phyloP scores from a whole-genome alignment of 2,329 filamentous ascomycete genomes.

The Ascochyta viciae-villosae region DNA sequence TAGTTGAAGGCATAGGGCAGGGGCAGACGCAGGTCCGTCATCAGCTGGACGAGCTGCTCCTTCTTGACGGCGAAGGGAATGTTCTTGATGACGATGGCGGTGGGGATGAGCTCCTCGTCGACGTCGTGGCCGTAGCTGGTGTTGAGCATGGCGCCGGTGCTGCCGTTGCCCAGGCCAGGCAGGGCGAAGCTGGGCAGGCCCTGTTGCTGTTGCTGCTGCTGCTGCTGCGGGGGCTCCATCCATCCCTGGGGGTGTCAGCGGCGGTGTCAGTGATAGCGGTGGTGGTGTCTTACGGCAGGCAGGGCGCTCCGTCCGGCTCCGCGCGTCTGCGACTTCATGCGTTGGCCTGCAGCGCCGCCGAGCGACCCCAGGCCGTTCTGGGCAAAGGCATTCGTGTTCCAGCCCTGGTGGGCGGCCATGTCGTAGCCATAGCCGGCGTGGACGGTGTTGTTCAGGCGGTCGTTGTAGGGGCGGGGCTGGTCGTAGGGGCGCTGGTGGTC shows the following conservation, averaged over 20 bases:
- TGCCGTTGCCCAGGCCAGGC: conserved; percentile 48
- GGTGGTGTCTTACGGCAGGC: conserved; percentile 69
- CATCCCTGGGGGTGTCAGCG: conserved; percentile 58
- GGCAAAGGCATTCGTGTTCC: conserved; percentile 78
- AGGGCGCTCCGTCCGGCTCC: conserved; percentile 65
- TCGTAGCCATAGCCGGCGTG: conserved; percentile 72
- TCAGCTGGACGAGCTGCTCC: conserved; percentile 88
- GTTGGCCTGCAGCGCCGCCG: conserved; percentile 57
- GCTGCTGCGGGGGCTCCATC: conserved; percentile 59
- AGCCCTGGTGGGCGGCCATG: conserved; percentile 73
- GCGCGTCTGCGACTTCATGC: conserved; percentile 63
- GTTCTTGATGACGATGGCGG: conserved; percentile 99
- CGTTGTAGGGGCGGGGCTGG: conserved; percentile 61
- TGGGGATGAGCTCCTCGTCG: conserved; percentile 91
- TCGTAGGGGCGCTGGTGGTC: conserved; percentile 42
- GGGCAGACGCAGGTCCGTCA: conserved; percentile 92
- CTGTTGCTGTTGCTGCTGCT: conserved; percentile 24
- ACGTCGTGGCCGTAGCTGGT: conserved; percentile 60
- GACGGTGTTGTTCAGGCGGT: conserved; percentile 65
- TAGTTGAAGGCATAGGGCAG: conserved; percentile 99
- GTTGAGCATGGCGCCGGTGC: conserved; percentile 44
- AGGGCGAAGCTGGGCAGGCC: conserved; percentile 51
- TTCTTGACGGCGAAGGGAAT: conserved; percentile 99
- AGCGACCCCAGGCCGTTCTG: conserved; percentile 70
- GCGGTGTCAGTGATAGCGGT: background rate